These are phyloP conservation scores for Oxytropis ochrocephala DNA, from an alignment of 306 rosid species.

Conservation along the genomic window DNA sequence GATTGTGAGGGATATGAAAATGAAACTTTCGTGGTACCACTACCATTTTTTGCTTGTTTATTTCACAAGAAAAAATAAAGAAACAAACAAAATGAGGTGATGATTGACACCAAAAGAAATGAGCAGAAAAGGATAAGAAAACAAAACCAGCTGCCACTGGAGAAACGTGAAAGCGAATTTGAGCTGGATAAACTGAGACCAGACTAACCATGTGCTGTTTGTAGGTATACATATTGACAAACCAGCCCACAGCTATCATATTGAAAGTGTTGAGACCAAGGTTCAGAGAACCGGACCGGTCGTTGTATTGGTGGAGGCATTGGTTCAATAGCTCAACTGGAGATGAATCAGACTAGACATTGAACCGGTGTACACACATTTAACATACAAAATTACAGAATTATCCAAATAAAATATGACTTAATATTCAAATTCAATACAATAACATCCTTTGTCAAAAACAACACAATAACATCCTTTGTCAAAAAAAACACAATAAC, in stretches of 20 bases:
- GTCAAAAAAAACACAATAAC: too few species aligned
- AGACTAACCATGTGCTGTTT: slow-evolving; percentile 32
- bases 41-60: not conserved
- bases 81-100: not conserved
- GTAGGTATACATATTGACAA: slow-evolving; percentile 32
- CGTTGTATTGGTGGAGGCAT: too few species aligned
- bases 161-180: slow-evolving; percentile 24
- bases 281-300: too few species aligned
- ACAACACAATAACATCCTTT: too few species aligned
- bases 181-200: slow-evolving; percentile 5
- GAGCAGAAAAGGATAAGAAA: slow-evolving; percentile 5
- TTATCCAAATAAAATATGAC: too few species aligned
- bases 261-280: too few species aligned
- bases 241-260: slow-evolving; percentile 20
- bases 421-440: too few species aligned
- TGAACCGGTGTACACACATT: too few species aligned
- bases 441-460: too few species aligned
- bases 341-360: too few species aligned
- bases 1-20: not conserved
- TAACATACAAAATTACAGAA: too few species aligned
- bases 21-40: not conserved
- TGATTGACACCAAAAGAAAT: not conserved
- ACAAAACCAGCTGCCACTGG: slow-evolving; percentile 21
- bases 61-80: not conserved
- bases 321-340: too few species aligned